Percentiles rank a stretch among this genome's conserved stretches.
Evolutionary conservation across 78 protist genomes (phyloP).

Genomic region (slime mould (Dictyostelium discoideum)): dicty_2.7 NC_007091.3:4593501-4594000

Average conservation of each 20-base stretch:
- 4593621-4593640: slow-evolving; percentile 49
- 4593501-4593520: slow-evolving; percentile 37
- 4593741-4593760: no score
- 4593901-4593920: not conserved
- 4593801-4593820: not conserved
- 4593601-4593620: slow-evolving; percentile 48
- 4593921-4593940: not conserved
- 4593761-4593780: no score
- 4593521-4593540: slow-evolving; percentile 64
- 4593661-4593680: not conserved
- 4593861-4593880: no score
- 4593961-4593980: not conserved
- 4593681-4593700: not conserved
- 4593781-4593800: not conserved
- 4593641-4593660: not conserved
- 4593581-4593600: slow-evolving; percentile 54
- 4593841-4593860: no score
- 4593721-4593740: no score
- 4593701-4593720: no score
- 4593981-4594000: not conserved
- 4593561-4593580: slow-evolving; percentile 63
- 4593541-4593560: slow-evolving; percentile 34
- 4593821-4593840: not conserved
- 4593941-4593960: not conserved
- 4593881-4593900: not conserved